These are phyloP conservation scores for Fraxinus angustifolia DNA, from an alignment of 305 asterid genomes.

Conservation along the genomic window DNA sequence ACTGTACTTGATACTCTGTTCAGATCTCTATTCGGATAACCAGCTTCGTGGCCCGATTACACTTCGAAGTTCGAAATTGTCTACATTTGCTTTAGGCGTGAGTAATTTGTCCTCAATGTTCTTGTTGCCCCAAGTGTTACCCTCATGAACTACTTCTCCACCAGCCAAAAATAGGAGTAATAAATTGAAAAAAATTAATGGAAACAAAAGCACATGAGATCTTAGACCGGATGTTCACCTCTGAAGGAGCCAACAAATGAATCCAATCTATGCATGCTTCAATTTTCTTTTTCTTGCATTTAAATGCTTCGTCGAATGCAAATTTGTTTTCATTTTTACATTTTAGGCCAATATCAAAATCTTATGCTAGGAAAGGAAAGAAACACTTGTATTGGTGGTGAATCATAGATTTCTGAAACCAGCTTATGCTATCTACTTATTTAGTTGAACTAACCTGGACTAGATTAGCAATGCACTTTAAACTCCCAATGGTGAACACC, in stretches of 20 bases:
- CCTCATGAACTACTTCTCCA: not conserved
- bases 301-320: not conserved
- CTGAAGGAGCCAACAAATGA: not conserved
- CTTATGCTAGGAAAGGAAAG: not conserved
- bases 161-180: not conserved
- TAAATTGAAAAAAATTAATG: not conserved
- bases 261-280: not conserved
- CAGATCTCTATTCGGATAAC: conserved; percentile 50
- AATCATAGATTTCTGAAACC: not conserved
- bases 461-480: not conserved
- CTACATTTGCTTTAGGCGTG: conserved; percentile 67
- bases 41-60: conserved; percentile 39
- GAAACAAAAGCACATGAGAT: not conserved
- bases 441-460: not conserved
- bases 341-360: not conserved
- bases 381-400: not conserved
- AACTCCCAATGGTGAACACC: not conserved
- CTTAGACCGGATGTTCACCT: not conserved
- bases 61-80: conserved; percentile 52
- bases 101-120: conserved; percentile 23
- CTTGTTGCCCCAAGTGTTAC: not conserved
- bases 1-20: conserved; percentile 53
- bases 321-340: not conserved
- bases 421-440: not conserved
- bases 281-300: conserved; percentile 1